Conservation (phyloP, 495 filamentous ascomycete genomes). For the Sporormia fimetaria region DNA sequence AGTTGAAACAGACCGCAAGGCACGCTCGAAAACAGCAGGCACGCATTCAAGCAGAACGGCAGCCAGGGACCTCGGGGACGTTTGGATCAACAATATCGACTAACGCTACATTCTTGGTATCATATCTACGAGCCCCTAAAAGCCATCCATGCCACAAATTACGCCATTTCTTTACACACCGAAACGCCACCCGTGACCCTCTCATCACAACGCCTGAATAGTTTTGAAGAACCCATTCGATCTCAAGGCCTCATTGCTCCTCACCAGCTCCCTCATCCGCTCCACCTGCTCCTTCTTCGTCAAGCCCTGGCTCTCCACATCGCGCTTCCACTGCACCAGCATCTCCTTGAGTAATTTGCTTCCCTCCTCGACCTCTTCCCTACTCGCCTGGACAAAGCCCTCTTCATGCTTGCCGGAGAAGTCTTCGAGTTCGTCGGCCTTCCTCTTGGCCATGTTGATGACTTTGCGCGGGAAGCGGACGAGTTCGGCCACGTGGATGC, state of each 20-base stretch:
- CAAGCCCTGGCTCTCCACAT: conserved; percentile 55
- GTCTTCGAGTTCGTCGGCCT: conserved; percentile 95
- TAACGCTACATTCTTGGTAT: too few relatives aligned
- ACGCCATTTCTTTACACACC: too few relatives aligned
- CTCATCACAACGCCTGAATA: conserved; percentile 60
- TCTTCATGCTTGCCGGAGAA: conserved; percentile 68
- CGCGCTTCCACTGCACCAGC: conserved; percentile 76
- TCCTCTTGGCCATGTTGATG: conserved; percentile 94
- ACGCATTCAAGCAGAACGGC: too few relatives aligned
- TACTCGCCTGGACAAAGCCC: conserved; percentile 46
- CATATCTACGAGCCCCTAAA: too few relatives aligned
- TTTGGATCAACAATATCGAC: too few relatives aligned
- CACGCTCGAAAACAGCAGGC: too few relatives aligned
- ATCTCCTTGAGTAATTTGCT: conserved; percentile 75
- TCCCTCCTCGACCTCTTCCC: conserved; percentile 85
- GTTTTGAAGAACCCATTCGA: conserved; percentile 82
- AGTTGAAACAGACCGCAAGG: too few relatives aligned
- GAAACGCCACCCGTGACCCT: neutral
- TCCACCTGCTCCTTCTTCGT: conserved; percentile 66
- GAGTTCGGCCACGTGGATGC: conserved; percentile 95
- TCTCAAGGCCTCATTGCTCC: conserved; percentile 55
- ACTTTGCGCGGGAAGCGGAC: conserved; percentile 98
- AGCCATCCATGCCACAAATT: too few relatives aligned
- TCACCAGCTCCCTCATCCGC: conserved; percentile 69
- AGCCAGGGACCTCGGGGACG: too few relatives aligned